Evolutionary conservation across 352 stramenopile species (phyloP).

Genomic region (Globisporangium emineosum): DNA sequence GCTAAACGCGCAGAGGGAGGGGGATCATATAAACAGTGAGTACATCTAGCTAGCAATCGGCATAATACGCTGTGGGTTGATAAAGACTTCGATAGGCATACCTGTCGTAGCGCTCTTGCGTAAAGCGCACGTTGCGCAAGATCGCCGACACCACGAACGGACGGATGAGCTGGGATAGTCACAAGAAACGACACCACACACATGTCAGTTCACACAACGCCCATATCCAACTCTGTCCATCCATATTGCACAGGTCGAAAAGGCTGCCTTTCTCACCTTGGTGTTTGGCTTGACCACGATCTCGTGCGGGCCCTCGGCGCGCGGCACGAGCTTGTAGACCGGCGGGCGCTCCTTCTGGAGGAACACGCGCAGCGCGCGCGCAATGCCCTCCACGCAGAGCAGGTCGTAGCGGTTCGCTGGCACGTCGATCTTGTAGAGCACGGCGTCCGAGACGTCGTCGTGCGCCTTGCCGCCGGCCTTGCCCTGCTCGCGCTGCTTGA

Average conservation of each 20-base stretch:
- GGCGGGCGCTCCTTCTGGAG: conserved; percentile 93
- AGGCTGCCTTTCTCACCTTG: conserved; percentile 36
- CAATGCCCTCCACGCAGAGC: conserved; percentile 98
- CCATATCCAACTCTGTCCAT: no score
- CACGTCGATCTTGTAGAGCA: conserved; percentile 99
- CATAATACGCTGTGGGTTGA: not conserved
- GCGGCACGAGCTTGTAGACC: conserved; percentile 72
- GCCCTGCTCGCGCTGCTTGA: conserved; percentile 84
- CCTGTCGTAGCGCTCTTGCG: conserved; percentile 94
- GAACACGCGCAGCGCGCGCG: conserved; percentile 96
- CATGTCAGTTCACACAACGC: not conserved
- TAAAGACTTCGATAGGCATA: conserved; percentile 9
- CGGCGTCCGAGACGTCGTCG: conserved; percentile 72
- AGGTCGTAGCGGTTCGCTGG: conserved; percentile 99
- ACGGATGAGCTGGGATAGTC: conserved; percentile 71
- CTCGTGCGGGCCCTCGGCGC: conserved; percentile 60
- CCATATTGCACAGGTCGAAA: no score
- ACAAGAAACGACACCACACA: not conserved
- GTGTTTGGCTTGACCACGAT: conserved; percentile 87
- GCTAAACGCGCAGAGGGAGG: conserved; percentile 27
- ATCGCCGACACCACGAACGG: conserved; percentile 98
- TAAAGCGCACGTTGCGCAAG: conserved; percentile 96
- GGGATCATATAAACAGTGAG: not conserved
- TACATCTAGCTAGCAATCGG: no score
- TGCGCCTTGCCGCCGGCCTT: conserved; percentile 44